phyloP scores from a whole-genome alignment of 805 yeast species.

The Ogataea degrootiae region DNA sequence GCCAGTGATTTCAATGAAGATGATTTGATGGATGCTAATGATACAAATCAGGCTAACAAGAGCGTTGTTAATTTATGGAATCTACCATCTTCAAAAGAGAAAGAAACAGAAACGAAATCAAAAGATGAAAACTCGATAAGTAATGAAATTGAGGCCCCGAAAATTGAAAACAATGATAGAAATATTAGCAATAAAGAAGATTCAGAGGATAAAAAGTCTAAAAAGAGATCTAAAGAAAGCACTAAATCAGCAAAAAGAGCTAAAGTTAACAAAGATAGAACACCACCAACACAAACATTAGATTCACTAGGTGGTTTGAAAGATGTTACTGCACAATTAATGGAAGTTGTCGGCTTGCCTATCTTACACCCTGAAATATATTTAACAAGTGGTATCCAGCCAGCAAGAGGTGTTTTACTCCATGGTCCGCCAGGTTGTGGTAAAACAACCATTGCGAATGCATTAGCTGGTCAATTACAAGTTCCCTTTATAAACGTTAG shows the following conservation, averaged over 20 bases:
- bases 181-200: neutral
- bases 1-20: slow-evolving; percentile 33
- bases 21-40: slow-evolving; percentile 60
- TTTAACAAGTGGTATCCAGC: slow-evolving; percentile 82
- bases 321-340: slow-evolving; percentile 73
- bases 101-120: slow-evolving; percentile 9
- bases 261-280: slow-evolving; percentile 49
- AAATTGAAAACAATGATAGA: neutral
- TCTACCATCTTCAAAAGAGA: slow-evolving; percentile 13
- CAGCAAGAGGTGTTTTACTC: slow-evolving; percentile 87
- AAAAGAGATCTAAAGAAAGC: slow-evolving; percentile 44
- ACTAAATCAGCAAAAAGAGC: slow-evolving; percentile 20
- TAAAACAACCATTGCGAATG: slow-evolving; percentile 93
- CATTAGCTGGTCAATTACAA: slow-evolving; percentile 89
- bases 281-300: slow-evolving; percentile 65
- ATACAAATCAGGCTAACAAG: slow-evolving; percentile 68
- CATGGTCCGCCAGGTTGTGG: slow-evolving; percentile 99
- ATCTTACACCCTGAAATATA: slow-evolving; percentile 92
- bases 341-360: slow-evolving; percentile 90
- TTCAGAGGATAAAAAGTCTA: slow-evolving; percentile 24
- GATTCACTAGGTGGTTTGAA: slow-evolving; percentile 87
- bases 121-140: slow-evolving; percentile 13
- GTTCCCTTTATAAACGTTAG: slow-evolving; percentile 89
- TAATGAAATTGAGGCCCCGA: slow-evolving; percentile 27
- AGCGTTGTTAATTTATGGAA: slow-evolving; percentile 73